Conservation (phyloP, 1,284 basidiomycete species). For the Inonotus obliquus region DNA sequence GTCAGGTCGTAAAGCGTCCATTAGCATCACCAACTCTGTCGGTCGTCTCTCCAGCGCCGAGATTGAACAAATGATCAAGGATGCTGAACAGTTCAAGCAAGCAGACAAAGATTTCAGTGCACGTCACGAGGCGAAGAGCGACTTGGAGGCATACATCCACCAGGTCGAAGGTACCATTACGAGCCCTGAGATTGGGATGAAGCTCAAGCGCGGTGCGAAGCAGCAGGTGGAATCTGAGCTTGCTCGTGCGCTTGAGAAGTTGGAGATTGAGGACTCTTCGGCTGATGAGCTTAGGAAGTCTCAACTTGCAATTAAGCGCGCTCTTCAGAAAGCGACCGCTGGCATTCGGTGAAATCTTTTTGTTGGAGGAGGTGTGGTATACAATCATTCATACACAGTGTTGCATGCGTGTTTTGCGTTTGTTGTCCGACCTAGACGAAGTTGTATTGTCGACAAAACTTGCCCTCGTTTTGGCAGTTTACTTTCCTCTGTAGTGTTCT, state of each 20-base stretch:
- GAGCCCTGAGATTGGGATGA: constrained; percentile 92
- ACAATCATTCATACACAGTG: neutral
- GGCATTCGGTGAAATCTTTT: constrained; percentile 12
- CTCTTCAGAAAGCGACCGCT: constrained; percentile 87
- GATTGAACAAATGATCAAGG: constrained; percentile 98
- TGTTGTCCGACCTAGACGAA: constrained; percentile 7
- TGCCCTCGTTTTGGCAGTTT: neutral
- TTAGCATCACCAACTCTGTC: constrained; percentile 95
- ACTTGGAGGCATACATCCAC: constrained; percentile 94
- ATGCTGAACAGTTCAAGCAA: constrained; percentile 93
- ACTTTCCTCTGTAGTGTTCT: constrained; percentile 10
- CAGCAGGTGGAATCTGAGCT: constrained; percentile 91
- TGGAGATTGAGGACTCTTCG: constrained; percentile 91
- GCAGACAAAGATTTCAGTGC: constrained; percentile 97
- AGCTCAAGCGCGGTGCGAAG: constrained; percentile 95
- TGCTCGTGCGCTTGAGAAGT: constrained; percentile 92
- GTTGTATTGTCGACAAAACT: constrained; percentile 13
- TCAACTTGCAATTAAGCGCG: constrained; percentile 89
- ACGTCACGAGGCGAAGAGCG: constrained; percentile 93
- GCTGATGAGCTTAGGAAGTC: constrained; percentile 93
- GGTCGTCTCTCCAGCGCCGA: constrained; percentile 91
- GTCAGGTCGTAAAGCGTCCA: constrained; percentile 94
- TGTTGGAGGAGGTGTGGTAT: neutral
- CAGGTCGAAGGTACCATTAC: constrained; percentile 92
- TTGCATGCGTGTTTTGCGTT: neutral